These are phyloP conservation scores for Rhodosorus marinus DNA, from an alignment of 23 red algal genomes.

Conservation along the genomic window DNA sequence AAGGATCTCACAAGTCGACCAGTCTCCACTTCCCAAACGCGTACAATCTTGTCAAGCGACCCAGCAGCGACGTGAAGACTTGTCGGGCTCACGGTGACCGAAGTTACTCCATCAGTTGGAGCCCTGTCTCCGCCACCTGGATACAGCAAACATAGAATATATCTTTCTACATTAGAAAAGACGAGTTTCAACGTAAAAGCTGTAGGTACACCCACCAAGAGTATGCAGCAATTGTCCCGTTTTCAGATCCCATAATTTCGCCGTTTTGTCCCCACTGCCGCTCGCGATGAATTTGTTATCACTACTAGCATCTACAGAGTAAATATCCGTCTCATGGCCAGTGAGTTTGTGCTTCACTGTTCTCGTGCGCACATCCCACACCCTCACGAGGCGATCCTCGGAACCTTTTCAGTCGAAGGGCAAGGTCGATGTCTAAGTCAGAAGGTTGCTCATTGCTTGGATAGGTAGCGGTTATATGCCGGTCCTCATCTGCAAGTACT, in stretches of 20 bases:
- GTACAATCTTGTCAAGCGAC: slow-evolving; percentile 71
- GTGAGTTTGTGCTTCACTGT: slow-evolving; percentile 37
- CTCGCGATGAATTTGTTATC: slow-evolving; percentile 57
- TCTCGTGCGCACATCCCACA: slow-evolving; percentile 70
- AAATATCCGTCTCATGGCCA: slow-evolving; percentile 70
- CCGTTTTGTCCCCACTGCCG: slow-evolving; percentile 65
- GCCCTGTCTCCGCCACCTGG: slow-evolving; percentile 18
- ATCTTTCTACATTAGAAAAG: no score
- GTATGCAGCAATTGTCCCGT: slow-evolving; percentile 42
- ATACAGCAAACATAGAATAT: no score
- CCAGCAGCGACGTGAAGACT: slow-evolving; percentile 61
- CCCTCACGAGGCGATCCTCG: slow-evolving; percentile 76
- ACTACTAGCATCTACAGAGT: slow-evolving; percentile 65
- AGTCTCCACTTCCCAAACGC: slow-evolving; percentile 78
- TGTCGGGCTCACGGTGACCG: slow-evolving; percentile 58
- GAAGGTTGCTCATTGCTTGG: no score
- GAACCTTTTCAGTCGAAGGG: no score
- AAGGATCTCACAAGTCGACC: slow-evolving; percentile 35
- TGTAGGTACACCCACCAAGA: slow-evolving; percentile 5
- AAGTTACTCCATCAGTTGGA: slow-evolving; percentile 72
- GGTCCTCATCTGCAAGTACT: no score
- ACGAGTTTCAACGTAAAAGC: no score
- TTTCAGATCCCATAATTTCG: slow-evolving; percentile 73
- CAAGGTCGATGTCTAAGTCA: no score
- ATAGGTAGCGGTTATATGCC: no score